Evolutionary conservation across 1,284 basidiomycete genomes (phyloP).

Genomic region (Puccinia brachypodii): DNA sequence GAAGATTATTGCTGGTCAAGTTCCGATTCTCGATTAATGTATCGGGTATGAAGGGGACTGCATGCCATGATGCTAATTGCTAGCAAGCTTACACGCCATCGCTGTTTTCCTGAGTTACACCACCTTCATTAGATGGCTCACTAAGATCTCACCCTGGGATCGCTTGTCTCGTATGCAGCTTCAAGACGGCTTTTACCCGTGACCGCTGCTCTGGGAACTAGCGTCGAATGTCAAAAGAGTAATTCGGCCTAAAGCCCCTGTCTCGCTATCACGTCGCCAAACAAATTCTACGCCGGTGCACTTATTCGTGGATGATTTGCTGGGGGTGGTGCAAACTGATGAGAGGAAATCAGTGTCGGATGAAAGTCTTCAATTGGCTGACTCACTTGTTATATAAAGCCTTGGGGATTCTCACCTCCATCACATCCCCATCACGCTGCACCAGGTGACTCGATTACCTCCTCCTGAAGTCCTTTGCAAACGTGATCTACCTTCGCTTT

Average conservation of each 20-base stretch:
- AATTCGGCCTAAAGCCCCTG: background rate
- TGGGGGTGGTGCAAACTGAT: background rate
- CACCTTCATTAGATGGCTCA: background rate
- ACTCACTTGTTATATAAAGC: background rate
- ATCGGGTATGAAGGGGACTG: background rate
- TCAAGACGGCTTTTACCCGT: background rate
- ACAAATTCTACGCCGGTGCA: background rate
- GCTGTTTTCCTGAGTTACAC: background rate
- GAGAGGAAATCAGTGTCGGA: background rate
- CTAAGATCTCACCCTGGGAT: slow-evolving; percentile 6
- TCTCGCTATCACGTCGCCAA: background rate
- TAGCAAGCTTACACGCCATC: background rate
- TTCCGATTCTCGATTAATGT: background rate
- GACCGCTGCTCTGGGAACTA: background rate
- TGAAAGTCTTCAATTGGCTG: background rate
- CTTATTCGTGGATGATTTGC: background rate
- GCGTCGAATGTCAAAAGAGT: background rate
- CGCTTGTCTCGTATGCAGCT: background rate
- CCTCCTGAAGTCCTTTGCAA: no score
- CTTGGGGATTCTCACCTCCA: background rate
- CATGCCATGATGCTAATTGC: background rate
- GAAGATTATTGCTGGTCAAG: background rate
- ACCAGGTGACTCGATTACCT: background rate
- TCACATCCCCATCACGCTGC: slow-evolving; percentile 10
- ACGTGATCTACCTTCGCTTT: background rate